These are phyloP conservation scores for Tolypocladium endophyticum DNA, from an alignment of 2,329 filamentous ascomycete species.

Conservation along the genomic window DNA sequence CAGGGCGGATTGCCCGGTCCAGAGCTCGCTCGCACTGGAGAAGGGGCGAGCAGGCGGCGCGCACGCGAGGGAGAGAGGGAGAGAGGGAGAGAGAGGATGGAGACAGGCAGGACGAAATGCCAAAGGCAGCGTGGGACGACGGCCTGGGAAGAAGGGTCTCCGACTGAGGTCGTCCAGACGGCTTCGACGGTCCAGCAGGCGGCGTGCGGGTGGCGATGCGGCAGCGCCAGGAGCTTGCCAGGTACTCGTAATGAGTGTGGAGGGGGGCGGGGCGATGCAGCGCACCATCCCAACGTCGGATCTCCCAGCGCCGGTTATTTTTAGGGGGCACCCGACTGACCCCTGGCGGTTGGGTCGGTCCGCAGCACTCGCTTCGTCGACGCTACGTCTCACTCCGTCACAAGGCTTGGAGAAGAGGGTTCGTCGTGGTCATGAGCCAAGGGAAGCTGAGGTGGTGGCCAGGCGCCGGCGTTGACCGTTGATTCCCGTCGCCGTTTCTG, in stretches of 20 bases:
- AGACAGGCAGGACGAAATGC: background rate
- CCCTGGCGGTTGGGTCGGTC: background rate
- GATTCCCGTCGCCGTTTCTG: no score
- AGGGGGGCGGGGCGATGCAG: background rate
- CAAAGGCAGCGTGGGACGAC: background rate
- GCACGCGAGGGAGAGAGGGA: background rate
- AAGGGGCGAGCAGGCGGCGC: background rate
- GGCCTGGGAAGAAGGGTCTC: background rate
- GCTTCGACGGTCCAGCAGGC: background rate
- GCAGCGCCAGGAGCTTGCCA: background rate
- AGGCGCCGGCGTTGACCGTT: no score
- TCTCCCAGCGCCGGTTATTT: background rate
- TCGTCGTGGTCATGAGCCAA: no score
- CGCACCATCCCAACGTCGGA: background rate
- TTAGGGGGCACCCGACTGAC: background rate
- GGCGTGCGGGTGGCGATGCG: background rate
- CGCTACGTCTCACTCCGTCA: background rate
- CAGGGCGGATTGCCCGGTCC: background rate
- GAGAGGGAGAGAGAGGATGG: background rate
- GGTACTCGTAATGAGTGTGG: background rate
- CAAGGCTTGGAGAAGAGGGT: background rate
- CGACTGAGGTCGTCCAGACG: background rate
- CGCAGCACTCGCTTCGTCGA: no score
- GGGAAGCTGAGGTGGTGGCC: no score
- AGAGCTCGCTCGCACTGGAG: background rate